Base-by-base conservation (phyloP, 2,329 filamentous ascomycete species). In the Sporothrix euskadiensis region DNA sequence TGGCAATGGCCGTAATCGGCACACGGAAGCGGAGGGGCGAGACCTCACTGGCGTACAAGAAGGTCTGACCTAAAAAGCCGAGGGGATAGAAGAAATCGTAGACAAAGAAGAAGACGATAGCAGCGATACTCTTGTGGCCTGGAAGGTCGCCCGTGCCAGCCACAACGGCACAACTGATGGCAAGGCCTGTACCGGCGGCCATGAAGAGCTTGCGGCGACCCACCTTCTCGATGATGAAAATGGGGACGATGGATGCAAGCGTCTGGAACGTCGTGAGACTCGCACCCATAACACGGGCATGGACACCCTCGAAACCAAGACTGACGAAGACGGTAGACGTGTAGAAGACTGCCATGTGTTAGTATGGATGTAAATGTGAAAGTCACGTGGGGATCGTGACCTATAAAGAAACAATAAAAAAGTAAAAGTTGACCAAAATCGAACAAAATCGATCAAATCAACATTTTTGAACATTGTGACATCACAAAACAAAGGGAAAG, bases 181-280 rank as follows among this genome's bases (percentile, higher is more conserved):
- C 61, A 32, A 75, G 72, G 22, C 74, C 74, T 14, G 47, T 30
- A 10, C 70, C 73, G 8, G 65, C 66, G 77, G 87, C 79, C 73
- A 88, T 87, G 81, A 88, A 86, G n/a, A 86, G 80, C 63, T 81
- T 82, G 12, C 84, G 83, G 9, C 85, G 83, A 7, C 85, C 86
- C 65, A 86, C 83, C 5, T 47, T 57, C 49, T 75, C 74, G 41
- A 75, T 85, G 83, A 77, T 86, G 75, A 85, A 82, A 76, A 87
- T 84, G 39, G 84, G 82, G 30, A 86, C 78, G 77, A 86, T 84
- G 22, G 83, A 85, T 41, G 83, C 85, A 12, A 87, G 76, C 76
- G 87, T 87, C 78, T 88, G 88, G 83, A 85, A 89, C 1, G 87
- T 88, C 39, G 88, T 79, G 10, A 85, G 85, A 32, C 84, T 84